Base-by-base conservation (phyloP, 352 stramenopile species). In the Globisporangium emineosum region DNA sequence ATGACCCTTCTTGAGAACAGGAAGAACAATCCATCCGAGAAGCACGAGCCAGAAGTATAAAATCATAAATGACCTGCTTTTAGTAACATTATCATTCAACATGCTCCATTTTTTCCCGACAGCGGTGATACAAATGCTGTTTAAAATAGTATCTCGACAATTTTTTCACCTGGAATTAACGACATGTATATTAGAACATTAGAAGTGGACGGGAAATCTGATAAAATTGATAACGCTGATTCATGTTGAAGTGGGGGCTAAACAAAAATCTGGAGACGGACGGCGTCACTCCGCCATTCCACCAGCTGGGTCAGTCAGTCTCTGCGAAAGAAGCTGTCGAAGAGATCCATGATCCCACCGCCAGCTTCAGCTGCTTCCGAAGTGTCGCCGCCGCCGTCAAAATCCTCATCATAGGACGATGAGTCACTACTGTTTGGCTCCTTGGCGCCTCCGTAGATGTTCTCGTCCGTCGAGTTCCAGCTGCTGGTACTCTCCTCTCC, bases 271-370 rank as follows among this genome's bases (percentile, higher is more conserved):
- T 47, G 15, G 17, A 47, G 40, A 47, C 17, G 40, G n/a, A 47
- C 40, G 40, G n/a, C 17, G 17, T 47, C 40, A 47, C 12, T 9
- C 40, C 3, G 21, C 17, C 5, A 12, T 23, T 10, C 40, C 25
- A 60, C 45, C 53, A 33, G n/a, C 12, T 15, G 21, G n/a, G 10
- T 1, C 10, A 2, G 45, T 76, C 60, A 76, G 40, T 72, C 66
- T n/a, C 74, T 58, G 5, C 76, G 67, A 29, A 90, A 90, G 45
- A 90, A 74, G 27, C 72, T 77, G 19, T 81, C 65, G 63, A 92
- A 87, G 57, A 90, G 76, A 50, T 84, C 73, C 63, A 86, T 78
- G 45, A 92, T 65, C 8, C 68, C 69, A n/a, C 77, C 70, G 10
- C 49, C 71, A 6, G 64, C 54, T 6, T 72, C 68, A n/a, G 69